Conservation (phyloP, 352 stramenopile genomes). For the Phytophthora sp. region DNA sequence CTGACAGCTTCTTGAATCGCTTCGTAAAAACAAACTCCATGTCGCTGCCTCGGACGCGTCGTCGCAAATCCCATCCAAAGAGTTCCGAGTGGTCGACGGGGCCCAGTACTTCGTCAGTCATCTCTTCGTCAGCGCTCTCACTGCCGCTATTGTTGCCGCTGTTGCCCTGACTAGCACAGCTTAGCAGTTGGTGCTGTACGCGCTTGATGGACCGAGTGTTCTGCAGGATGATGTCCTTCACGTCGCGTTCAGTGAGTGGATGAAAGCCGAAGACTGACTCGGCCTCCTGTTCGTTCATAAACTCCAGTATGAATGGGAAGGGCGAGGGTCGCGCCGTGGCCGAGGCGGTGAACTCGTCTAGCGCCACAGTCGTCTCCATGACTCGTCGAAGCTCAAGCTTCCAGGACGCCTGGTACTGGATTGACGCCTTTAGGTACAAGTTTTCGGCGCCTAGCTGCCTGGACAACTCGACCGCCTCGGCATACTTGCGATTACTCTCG, state of each 20-base stretch:
- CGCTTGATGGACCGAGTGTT: constrained; percentile 36
- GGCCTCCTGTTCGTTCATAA: constrained; percentile 42
- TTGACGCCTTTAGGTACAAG: constrained; percentile 49
- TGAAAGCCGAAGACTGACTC: constrained; percentile 53
- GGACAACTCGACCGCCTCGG: constrained; percentile 37
- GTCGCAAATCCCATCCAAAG: constrained; percentile 52
- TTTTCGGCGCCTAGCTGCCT: constrained; percentile 63
- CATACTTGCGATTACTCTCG: constrained; percentile 20
- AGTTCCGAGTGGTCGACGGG: constrained; percentile 39
- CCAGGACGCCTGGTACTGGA: constrained; percentile 55
- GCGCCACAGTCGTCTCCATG: constrained; percentile 48
- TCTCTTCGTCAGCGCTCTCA: constrained; percentile 7
- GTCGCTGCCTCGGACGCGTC: constrained; percentile 44
- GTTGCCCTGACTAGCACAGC: neutral
- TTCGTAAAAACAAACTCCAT: constrained; percentile 62
- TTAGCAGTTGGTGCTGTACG: constrained; percentile 42
- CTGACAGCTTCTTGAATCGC: constrained; percentile 41
- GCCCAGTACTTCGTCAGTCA: constrained; percentile 7
- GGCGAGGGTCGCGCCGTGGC: constrained; percentile 22
- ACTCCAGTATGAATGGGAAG: constrained; percentile 31
- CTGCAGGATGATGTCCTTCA: constrained; percentile 55
- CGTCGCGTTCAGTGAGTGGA: constrained; percentile 29
- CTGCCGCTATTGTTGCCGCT: constrained; percentile 11
- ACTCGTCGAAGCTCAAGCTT: constrained; percentile 56
- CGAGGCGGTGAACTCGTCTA: constrained; percentile 32